phyloP scores from a whole-genome alignment of 1,284 basidiomycete species.

The Austroboletus niveus region DNA sequence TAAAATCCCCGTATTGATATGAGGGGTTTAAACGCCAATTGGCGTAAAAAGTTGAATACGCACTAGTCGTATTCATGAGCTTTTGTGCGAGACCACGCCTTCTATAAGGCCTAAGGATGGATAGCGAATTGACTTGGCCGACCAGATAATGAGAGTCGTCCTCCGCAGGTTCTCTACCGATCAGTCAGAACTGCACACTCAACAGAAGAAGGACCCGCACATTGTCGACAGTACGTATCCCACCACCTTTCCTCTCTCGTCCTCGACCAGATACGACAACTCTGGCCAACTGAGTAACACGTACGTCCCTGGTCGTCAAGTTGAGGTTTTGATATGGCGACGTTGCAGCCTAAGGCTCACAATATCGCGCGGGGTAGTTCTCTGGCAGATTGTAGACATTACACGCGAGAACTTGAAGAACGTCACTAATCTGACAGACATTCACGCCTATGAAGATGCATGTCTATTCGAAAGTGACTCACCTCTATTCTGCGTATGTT shows the following conservation, averaged over 20 bases:
- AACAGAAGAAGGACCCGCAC: conserved; percentile 42
- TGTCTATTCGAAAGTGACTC: conserved; percentile 1
- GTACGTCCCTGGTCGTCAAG: conserved; percentile 69
- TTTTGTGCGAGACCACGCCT: conserved; percentile 85
- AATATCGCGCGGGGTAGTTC: conserved; percentile 86
- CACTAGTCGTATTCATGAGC: conserved; percentile 86
- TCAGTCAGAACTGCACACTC: conserved; percentile 2
- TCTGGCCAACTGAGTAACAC: conserved; percentile 92
- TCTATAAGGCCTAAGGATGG: conserved; percentile 82
- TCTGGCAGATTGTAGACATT: conserved; percentile 87
- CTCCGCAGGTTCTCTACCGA: conserved; percentile 25
- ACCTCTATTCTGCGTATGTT: conserved; percentile 32
- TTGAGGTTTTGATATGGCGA: conserved; percentile 1
- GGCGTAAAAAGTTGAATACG: conserved; percentile 25
- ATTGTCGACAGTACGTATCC: conserved; percentile 96
- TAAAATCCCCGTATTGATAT: conserved; percentile 30
- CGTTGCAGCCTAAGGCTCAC: conserved; percentile 46
- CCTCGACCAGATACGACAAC: conserved; percentile 92
- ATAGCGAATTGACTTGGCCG: conserved; percentile 91
- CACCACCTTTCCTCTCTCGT: conserved; percentile 84
- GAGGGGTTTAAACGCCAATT: conserved; percentile 3
- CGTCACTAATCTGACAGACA: conserved; percentile 21
- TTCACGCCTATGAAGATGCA: background rate
- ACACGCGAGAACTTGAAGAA: conserved; percentile 45
- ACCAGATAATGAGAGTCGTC: conserved; percentile 7